Base-by-base conservation (phyloP, 345 rosid species). In the Hibiscus tridactylites region DNA sequence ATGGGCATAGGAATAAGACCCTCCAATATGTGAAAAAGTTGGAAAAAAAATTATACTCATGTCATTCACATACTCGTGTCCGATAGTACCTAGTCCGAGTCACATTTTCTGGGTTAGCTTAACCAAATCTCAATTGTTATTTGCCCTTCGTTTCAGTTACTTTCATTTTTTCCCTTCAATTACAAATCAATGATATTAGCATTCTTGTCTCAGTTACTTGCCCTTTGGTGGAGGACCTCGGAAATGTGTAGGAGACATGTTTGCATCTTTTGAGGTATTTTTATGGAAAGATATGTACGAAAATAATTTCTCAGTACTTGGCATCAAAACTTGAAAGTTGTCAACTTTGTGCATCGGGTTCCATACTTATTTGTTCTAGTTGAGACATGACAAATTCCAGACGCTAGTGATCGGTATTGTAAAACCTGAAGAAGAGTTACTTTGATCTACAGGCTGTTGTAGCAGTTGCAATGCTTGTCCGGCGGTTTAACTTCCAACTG, bases 191-290 rank as follows among this genome's bases (percentile, higher is more conserved):
- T 76, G 15, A 68, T 42, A 65, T 12, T 53, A 12, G 5, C 65
- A 9, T 5, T 70, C 64, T 15, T 16, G 68, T 57, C 70, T 72
- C 81, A 94, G 98, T 82, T 94, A 94, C 88, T 88, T 94, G 84
- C 97, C 98, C 0, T 94, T 94, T 54, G 98, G 98, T 54, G 98
- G 98, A 73, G 98, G 98, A 74, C 98, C 90, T 1, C 80, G 96
- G 74, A 94, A 94, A 87, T 94, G 98, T 57, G 81, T 94, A 9
- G 98, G 98, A 5, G 98, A 94, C 79, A 88, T 94, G 95, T 94
- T 94, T 16, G 98, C 97, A 17, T 61, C 96, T 0, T 94, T 88
- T 75, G 98, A 94, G 98, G 98, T 91, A 82, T 61, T 73, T 44
- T 65, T 39, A 7, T 26, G 26, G 54, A 26, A 49, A 67, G 56